Conservation (phyloP, 768 basidiomycete species). For the Phanerochaete sordida region DNA sequence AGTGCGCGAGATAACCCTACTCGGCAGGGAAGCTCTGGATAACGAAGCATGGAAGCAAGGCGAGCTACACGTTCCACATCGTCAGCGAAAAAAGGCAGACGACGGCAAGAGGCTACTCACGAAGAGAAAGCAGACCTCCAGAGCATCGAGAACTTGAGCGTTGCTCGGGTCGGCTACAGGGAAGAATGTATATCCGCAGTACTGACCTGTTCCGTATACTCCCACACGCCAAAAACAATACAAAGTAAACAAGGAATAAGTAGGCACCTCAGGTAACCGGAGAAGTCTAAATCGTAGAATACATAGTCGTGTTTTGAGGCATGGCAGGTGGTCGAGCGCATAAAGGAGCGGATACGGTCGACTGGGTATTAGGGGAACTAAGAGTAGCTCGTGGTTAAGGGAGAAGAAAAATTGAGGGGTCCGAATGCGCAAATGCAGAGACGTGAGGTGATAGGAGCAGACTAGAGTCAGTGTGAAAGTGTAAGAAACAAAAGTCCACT, state of each 20-base stretch:
- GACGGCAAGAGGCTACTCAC: not conserved
- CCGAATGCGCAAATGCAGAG: conserved; percentile 4
- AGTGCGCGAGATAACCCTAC: not conserved
- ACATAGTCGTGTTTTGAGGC: conserved; percentile 10
- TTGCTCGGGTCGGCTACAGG: not conserved
- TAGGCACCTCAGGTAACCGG: not conserved
- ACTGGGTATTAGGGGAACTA: conserved; percentile 11
- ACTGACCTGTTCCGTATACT: not conserved
- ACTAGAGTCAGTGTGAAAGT: conserved; percentile 1
- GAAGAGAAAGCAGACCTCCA: not conserved
- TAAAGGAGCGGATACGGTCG: conserved; percentile 10
- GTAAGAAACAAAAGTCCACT: not conserved
- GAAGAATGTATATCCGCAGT: not conserved
- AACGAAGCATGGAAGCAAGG: not conserved
- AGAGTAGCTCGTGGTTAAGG: not conserved
- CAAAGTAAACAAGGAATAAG: not conserved
- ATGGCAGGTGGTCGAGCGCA: conserved; percentile 4
- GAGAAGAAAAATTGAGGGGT: conserved; percentile 5
- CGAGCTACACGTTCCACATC: not conserved
- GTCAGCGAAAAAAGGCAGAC: not conserved
- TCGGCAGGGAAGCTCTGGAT: not conserved
- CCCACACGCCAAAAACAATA: not conserved
- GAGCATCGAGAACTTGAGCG: not conserved
- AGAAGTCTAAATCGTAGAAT: conserved; percentile 2
- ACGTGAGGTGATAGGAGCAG: conserved; percentile 6